Evolutionary conservation across 2,329 filamentous ascomycete species (phyloP), one percentile per base, ranked within the genome.

Genomic region (Aspergillus uvarum): DNA sequence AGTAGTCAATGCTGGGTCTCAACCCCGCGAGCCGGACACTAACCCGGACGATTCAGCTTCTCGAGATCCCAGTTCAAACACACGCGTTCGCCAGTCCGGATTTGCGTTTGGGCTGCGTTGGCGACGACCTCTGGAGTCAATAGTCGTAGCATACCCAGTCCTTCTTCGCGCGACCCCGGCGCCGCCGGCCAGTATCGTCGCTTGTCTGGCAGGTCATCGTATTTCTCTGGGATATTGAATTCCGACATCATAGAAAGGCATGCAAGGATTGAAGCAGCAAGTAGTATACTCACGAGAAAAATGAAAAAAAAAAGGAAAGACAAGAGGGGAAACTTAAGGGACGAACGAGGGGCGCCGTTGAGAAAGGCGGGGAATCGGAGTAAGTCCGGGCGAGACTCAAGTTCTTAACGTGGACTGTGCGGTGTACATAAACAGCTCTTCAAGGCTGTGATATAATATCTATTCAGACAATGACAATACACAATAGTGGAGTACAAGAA

Each of bases 61-160:
- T 80, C 79, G 44, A 87, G 71, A 29, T 83, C 80, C 84, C 84
- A 87, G 42, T 83, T 82, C 24, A 87, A 71, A 53, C 81, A 81
- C 22, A 85, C 79, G 24, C 83, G 78, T 51, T 79, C 76, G 21
- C 84, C 85, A 0, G 80, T 82, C 47, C 76, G 75, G 65, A 87
- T 85, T 67, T 84, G 80, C 4, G 77, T 77, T 4, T 76, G 73
- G 0, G 84, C 84, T 0, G 82, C 79, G 14, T 76, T 74, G 10
- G 81, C 80, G 1, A 86, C 81, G 5, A 83, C 67, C 0, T 83
- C 77, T 2, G 83, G 80, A 0, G 84, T 86, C 14, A 87, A 77
- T 2, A 83, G 74, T 0, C 76, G 79, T 8, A 81, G 76, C 68
- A 83, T 80, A 26, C 84, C 84, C 2, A 85, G 73, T 12, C 83